A percentile compares a stretch with the other conserved stretches of the same genome.
Conservation (phyloP, 2,329 filamentous ascomycete species). For the Herpotrichia juniperi region DNA sequence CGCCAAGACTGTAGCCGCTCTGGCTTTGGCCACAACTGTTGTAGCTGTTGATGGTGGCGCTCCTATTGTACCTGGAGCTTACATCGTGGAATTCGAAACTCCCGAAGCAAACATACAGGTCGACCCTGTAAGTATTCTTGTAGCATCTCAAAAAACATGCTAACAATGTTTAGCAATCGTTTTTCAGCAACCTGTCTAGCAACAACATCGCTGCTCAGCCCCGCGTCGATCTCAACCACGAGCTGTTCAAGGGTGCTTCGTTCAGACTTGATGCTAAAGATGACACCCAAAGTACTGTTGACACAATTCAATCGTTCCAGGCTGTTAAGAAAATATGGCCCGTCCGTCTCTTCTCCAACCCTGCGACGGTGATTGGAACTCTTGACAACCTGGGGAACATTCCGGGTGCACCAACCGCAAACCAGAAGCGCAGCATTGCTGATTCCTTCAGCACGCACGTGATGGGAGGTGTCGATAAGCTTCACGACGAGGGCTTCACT, state of each 20-base stretch:
- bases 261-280: slow-evolving; percentile 1
- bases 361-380: background rate
- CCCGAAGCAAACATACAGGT: slow-evolving; percentile 13
- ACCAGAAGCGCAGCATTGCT: background rate
- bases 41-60: background rate
- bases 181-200: background rate
- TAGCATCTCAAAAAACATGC: background rate
- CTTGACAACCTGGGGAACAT: background rate
- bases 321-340: slow-evolving; percentile 7
- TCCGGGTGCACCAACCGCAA: background rate
- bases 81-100: slow-evolving; percentile 25
- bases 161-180: background rate
- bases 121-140: slow-evolving; percentile 16
- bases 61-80: slow-evolving; percentile 8
- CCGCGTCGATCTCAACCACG: background rate
- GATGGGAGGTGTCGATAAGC: slow-evolving; percentile 41
- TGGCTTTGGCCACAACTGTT: background rate
- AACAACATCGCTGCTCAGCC: background rate
- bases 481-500: slow-evolving; percentile 53
- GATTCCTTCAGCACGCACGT: slow-evolving; percentile 36
- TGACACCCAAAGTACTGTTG: background rate
- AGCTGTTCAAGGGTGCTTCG: slow-evolving; percentile 5
- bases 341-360: background rate
- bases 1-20: background rate
- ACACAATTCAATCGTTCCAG: background rate